Percentiles rank a stretch among this genome's conserved stretches.
Conservation (phyloP, 192 early-diverging fungal genomes). For the Rhizoclosmatium sp. region DNA sequence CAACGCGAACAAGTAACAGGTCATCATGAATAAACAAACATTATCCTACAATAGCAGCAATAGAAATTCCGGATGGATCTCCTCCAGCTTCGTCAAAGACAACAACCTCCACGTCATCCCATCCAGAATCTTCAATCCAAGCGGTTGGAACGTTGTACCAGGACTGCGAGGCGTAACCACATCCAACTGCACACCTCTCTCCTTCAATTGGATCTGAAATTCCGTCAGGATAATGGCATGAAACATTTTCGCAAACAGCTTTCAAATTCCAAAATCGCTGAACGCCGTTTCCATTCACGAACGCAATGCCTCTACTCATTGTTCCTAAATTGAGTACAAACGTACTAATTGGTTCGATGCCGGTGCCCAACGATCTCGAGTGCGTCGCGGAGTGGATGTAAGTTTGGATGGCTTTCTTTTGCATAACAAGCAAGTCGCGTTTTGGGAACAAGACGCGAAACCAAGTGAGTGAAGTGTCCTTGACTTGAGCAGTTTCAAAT, state of each 20-base stretch:
- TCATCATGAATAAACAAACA: too few relatives aligned
- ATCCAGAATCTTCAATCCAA: conserved; percentile 27
- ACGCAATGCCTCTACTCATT: conserved; percentile 42
- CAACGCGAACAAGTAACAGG: too few relatives aligned
- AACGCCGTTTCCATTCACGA: conserved; percentile 40
- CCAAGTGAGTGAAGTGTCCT: not conserved
- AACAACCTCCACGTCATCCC: conserved; percentile 39
- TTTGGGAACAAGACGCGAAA: conserved; percentile 12
- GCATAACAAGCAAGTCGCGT: conserved; percentile 9
- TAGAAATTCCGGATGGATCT: conserved; percentile 42
- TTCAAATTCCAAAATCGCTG: conserved; percentile 45
- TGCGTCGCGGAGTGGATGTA: not conserved
- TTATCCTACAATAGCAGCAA: conserved; percentile 37
- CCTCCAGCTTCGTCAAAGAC: conserved; percentile 51
- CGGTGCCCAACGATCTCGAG: too few relatives aligned
- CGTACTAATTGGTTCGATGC: conserved; percentile 2
- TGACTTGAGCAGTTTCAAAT: not conserved
- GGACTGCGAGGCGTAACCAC: conserved; percentile 35
- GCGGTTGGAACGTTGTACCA: conserved; percentile 50
- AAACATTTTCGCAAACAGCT: conserved; percentile 14
- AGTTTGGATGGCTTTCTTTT: conserved; percentile 3
- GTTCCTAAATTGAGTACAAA: conserved; percentile 46
- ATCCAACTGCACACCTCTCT: conserved; percentile 39
- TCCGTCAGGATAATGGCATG: conserved; percentile 18
- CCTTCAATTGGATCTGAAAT: not conserved